phyloP scores from a whole-genome alignment of 208 protist species.

The Spongospora subterranea region DNA sequence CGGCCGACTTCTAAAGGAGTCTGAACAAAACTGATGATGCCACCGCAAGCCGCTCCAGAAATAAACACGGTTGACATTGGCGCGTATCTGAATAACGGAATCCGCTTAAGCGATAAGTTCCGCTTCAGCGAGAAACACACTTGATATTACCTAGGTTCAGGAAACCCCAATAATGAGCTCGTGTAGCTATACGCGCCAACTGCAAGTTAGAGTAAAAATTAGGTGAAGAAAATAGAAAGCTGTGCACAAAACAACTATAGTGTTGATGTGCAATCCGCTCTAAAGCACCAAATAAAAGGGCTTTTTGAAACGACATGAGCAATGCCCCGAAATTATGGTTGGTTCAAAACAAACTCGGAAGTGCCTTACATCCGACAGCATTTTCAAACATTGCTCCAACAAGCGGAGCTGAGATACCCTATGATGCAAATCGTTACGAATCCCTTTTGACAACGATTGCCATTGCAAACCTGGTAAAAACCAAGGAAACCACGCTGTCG shows the following conservation, averaged over 20 bases:
- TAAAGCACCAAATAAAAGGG: no score
- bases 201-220: no score
- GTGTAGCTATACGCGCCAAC: background rate
- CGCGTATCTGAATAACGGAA: background rate
- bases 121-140: background rate
- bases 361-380: background rate
- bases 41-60: background rate
- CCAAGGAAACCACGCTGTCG: background rate
- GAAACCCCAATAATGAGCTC: background rate
- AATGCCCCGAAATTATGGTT: no score
- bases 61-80: background rate
- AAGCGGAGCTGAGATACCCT: background rate
- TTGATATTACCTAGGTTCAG: background rate
- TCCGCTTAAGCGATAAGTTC: background rate
- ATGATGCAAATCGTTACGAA: no score
- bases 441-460: no score
- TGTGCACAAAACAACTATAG: no score
- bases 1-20: constrained; percentile 31
- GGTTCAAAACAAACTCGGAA: no score
- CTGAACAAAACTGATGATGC: background rate
- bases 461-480: no score
- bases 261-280: no score
- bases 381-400: background rate
- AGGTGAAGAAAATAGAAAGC: no score
- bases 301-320: no score